Evolutionary conservation across 2,329 filamentous ascomycete genomes (phyloP).

Genomic region (Diaporthe eres): DNA sequence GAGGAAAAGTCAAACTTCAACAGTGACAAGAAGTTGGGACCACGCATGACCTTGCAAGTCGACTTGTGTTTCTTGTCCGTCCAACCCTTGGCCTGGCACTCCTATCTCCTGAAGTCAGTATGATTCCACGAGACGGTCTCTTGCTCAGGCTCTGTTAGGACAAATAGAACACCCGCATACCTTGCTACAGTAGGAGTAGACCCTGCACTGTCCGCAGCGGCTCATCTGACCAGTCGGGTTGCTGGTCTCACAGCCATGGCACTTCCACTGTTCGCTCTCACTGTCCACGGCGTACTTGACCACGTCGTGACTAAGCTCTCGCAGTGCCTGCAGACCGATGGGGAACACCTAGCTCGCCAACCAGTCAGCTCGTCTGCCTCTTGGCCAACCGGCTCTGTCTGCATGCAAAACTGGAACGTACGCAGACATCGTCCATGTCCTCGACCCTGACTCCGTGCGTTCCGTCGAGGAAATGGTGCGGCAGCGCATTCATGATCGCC

Average conservation of each 20-base stretch:
- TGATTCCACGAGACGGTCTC: not conserved
- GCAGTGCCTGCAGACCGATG: not conserved
- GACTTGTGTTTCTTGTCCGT: slow-evolving; percentile 44
- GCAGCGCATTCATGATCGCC: slow-evolving; percentile 44
- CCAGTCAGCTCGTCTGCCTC: not conserved
- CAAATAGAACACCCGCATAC: not conserved
- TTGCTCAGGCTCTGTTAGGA: too few species aligned
- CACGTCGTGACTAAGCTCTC: not conserved
- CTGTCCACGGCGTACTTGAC: not conserved
- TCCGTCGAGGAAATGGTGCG: slow-evolving; percentile 40
- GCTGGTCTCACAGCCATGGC: slow-evolving; percentile 20
- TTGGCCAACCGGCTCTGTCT: too few species aligned
- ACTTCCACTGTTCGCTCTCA: slow-evolving; percentile 10
- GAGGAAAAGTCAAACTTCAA: slow-evolving; percentile 42
- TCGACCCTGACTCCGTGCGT: slow-evolving; percentile 29
- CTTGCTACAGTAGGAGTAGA: slow-evolving; percentile 31
- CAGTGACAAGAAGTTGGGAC: slow-evolving; percentile 42
- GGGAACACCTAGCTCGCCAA: slow-evolving; percentile 2
- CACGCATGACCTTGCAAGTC: slow-evolving; percentile 44
- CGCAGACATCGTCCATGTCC: slow-evolving; percentile 14
- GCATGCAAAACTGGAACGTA: not conserved
- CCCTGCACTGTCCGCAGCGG: slow-evolving; percentile 24
- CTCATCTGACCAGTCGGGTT: slow-evolving; percentile 14
- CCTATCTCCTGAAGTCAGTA: slow-evolving; percentile 24
- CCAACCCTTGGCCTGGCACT: slow-evolving; percentile 45